Conservation (phyloP, 768 basidiomycete species). For the Suillus subluteus region DNA sequence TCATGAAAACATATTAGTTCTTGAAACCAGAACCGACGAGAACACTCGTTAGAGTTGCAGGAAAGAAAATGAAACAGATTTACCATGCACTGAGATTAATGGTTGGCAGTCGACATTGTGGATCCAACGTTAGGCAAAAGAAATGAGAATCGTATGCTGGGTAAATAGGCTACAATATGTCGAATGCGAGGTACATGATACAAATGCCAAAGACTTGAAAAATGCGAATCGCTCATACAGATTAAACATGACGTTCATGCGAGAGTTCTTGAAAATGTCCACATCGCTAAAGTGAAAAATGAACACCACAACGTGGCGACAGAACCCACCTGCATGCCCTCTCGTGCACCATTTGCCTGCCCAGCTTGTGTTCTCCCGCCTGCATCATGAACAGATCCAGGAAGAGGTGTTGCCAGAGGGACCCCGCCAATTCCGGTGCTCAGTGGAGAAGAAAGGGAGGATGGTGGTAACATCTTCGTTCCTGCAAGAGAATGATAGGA, state of each 20-base stretch:
- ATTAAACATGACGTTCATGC: conserved; percentile 12
- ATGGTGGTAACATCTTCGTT: conserved; percentile 45
- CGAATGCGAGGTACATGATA: conserved; percentile 6
- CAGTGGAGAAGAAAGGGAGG: conserved; percentile 26
- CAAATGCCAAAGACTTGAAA: background rate
- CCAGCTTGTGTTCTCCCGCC: conserved; percentile 4
- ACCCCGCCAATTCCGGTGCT: conserved; percentile 33
- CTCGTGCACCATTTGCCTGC: conserved; percentile 22
- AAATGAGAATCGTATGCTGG: background rate
- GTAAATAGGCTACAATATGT: conserved; percentile 4
- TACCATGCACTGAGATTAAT: background rate
- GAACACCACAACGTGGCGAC: conserved; percentile 22
- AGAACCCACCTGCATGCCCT: conserved; percentile 12
- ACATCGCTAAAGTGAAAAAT: conserved; percentile 19
- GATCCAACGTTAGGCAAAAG: too few species aligned
- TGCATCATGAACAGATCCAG: background rate
- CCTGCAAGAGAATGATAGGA: conserved; percentile 31
- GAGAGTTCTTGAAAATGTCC: conserved; percentile 23
- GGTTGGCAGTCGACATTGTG: background rate
- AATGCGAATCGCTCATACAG: background rate
- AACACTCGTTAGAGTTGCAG: background rate
- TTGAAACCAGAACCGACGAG: background rate
- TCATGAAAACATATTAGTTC: background rate
- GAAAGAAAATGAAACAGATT: background rate
- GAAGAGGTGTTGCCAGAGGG: conserved; percentile 28